Base-by-base conservation (phyloP, 2,329 filamentous ascomycete genomes). In the Aspergillus alliaceus region DNA sequence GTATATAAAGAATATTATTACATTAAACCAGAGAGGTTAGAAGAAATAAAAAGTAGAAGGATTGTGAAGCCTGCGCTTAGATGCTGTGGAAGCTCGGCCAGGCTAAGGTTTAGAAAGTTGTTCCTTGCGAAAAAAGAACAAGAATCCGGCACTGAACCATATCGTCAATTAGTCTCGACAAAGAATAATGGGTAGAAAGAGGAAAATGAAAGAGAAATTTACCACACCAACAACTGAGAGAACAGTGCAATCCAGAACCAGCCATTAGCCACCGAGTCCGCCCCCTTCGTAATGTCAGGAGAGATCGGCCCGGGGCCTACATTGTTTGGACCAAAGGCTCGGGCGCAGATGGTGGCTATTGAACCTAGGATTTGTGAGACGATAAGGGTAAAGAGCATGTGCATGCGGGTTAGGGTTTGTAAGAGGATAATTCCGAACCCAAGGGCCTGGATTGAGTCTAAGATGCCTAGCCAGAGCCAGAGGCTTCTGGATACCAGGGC, bases 381-480 rank as follows among this genome's bases (percentile, higher is more conserved):
- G 35, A 87, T 78, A 22, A 89, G 74, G 0, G 85, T 83, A 62
- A 85, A 86, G 51, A 83, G 79, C 57, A 88, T 85, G 66, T 89
- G 86, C 69, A 87, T 80, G n/a, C 86, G 77, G 1, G 86, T 88
- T 62, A 87, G 71, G 1, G 86, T 88, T 67, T 87, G 84, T 40
- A 89, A 72, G 4, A 89, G 76, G 52, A 89, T 84, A 85, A 88
- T 89, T 54, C 86, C 86, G 54, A 89, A 82, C 1, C 86, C 86
- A 2, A 88, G 82, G 40, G 85, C 85, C 68, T 89, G 86, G 6
- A 89, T 73, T 7, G 84, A 80, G 63, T 89, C 86, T 8, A 89
- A 75, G 4, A 88, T 79, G 35, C 86, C 86, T 0, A 89, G 80
- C 86, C 86, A 89, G 12, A 89, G 77, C 86, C 86, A 89, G 5